Conservation (phyloP, 2,329 filamentous ascomycete species). For the Trichoderma guizhouense region DNA sequence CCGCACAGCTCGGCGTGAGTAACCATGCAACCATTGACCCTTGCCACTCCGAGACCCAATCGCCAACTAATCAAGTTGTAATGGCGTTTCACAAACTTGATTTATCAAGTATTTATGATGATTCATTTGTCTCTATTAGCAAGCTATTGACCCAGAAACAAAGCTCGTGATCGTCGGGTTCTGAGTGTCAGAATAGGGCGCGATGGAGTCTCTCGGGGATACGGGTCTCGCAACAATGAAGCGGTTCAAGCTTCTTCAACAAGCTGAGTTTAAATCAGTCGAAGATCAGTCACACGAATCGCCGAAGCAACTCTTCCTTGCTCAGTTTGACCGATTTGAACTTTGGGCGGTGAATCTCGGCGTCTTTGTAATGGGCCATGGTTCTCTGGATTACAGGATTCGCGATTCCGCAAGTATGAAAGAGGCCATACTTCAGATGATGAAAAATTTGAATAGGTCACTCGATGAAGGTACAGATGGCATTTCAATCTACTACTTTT, state of each 20-base stretch:
- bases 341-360: constrained; percentile 18
- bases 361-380: neutral
- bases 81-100: neutral
- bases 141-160: too few relatives aligned
- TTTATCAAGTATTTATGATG: neutral
- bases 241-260: neutral
- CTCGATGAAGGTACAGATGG: neutral
- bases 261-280: neutral
- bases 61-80: neutral
- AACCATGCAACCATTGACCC: neutral
- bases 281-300: neutral
- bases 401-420: constrained; percentile 5
- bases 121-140: neutral
- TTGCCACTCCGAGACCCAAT: neutral
- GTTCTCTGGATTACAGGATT: constrained; percentile 11
- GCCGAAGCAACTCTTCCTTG: neutral
- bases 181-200: too few relatives aligned
- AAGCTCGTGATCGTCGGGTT: neutral
- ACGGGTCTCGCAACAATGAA: neutral
- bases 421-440: neutral
- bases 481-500: too few relatives aligned
- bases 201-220: neutral
- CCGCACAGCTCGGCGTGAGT: neutral
- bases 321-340: constrained; percentile 7
- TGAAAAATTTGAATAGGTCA: neutral